These are phyloP conservation scores for Monosporozyma unispora DNA, from an alignment of 805 yeast genomes.

Conservation along the genomic window DNA sequence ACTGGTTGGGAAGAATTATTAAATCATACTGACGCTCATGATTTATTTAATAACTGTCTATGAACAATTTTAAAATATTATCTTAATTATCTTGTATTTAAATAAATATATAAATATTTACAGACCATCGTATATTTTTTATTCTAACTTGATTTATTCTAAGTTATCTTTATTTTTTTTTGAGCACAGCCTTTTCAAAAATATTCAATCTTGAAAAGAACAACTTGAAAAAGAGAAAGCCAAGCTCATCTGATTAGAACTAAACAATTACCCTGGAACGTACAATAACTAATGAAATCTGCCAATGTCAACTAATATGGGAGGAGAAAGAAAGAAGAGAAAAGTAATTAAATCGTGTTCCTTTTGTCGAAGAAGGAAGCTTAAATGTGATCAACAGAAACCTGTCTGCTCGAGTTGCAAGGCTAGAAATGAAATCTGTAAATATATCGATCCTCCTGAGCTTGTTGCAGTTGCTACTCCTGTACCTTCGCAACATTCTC, in stretches of 20 bases:
- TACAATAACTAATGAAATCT: not conserved
- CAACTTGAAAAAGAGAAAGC: not conserved
- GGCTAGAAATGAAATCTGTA: conserved; percentile 7
- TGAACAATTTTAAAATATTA: not conserved
- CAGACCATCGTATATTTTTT: no score
- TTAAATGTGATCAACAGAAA: conserved; percentile 22
- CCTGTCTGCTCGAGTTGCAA: conserved; percentile 25
- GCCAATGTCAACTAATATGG: not conserved
- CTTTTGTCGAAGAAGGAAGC: conserved; percentile 23
- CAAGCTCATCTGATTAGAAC: not conserved
- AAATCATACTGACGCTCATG: conserved; percentile 2
- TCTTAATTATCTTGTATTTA: not conserved
- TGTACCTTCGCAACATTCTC: not conserved
- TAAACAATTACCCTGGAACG: not conserved
- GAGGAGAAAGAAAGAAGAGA: conserved; percentile 6
- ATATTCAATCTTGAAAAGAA: not conserved
- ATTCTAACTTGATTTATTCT: not conserved
- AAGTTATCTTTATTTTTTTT: not conserved
- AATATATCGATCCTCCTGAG: not conserved
- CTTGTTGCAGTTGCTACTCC: not conserved
- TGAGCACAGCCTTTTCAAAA: not conserved
- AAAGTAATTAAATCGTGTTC: conserved; percentile 21
- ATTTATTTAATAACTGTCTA: not conserved
- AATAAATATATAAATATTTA: not conserved
- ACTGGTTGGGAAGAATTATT: conserved; percentile 12